Percentiles rank a stretch among this genome's conserved stretches.
Evolutionary conservation across 1,284 basidiomycete species (phyloP).

Genomic region (Irpex sp.): DNA sequence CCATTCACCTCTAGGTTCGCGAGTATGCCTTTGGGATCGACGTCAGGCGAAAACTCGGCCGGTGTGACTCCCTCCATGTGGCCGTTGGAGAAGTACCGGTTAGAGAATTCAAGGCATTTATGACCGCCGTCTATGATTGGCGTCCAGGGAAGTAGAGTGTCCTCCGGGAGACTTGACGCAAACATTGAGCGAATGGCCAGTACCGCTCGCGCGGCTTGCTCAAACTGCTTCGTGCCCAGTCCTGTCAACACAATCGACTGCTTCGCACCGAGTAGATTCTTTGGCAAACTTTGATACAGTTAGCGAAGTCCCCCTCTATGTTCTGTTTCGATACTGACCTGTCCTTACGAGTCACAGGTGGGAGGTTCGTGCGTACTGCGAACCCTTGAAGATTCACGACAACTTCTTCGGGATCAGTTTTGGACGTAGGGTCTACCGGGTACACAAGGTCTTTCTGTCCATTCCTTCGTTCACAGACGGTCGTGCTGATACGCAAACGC

Average conservation of each 20-base stretch:
- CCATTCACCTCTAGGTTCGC: neutral
- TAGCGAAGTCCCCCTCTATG: neutral
- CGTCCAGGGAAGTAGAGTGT: neutral
- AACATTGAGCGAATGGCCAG: neutral
- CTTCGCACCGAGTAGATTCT: neutral
- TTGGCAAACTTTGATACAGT: neutral
- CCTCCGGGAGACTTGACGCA: neutral
- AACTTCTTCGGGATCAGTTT: neutral
- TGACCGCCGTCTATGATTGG: neutral
- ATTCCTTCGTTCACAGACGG: neutral
- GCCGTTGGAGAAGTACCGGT: neutral
- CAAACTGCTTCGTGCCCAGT: neutral
- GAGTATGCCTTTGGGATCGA: neutral
- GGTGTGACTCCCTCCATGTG: neutral
- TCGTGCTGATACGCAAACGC: neutral
- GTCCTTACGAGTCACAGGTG: neutral
- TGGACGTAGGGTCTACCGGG: neutral
- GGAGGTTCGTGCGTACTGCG: neutral
- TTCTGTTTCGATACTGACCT: neutral
- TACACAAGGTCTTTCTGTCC: neutral
- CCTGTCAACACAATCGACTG: neutral
- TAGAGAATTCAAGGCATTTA: neutral
- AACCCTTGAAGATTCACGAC: constrained; percentile 1
- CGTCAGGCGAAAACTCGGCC: neutral
- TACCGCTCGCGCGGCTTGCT: neutral